Conservation (phyloP, 164 flowering plant genomes). For the Nymphaea thermarum region DNA sequence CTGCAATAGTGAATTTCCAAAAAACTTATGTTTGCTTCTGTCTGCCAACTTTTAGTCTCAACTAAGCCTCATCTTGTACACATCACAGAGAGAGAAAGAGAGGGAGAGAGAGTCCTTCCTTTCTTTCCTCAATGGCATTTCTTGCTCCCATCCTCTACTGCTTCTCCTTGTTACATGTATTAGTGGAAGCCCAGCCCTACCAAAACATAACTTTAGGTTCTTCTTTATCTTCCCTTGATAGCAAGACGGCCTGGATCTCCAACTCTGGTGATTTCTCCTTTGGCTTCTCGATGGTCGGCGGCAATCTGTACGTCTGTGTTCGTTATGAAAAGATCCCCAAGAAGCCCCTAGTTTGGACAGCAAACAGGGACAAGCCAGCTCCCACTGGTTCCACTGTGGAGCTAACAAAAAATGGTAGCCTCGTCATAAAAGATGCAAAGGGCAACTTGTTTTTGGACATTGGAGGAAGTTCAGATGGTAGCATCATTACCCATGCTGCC, state of each 20-base stretch:
- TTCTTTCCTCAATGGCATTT: no score
- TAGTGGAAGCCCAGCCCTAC: slow-evolving; percentile 10
- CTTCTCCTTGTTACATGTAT: not conserved
- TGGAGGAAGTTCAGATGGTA: not conserved
- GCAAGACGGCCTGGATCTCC: slow-evolving; percentile 18
- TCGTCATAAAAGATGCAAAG: slow-evolving; percentile 13
- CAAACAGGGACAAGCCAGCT: slow-evolving; percentile 8
- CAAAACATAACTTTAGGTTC: slow-evolving; percentile 18
- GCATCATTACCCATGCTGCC: slow-evolving; percentile 16
- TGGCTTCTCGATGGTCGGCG: slow-evolving; percentile 11
- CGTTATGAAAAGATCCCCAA: slow-evolving; percentile 27
- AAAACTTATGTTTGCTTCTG: no score
- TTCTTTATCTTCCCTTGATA: slow-evolving; percentile 13
- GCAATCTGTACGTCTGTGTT: slow-evolving; percentile 18
- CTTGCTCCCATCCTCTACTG: slow-evolving; percentile 4
- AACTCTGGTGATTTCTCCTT: slow-evolving; percentile 34
- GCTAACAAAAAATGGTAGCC: slow-evolving; percentile 15
- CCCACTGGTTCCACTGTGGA: slow-evolving; percentile 20
- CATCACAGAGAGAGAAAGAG: no score
- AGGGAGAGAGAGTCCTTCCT: no score
- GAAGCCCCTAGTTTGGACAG: slow-evolving; percentile 29
- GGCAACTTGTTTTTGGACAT: slow-evolving; percentile 15
- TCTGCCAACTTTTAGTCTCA: no score
- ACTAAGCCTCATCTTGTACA: no score
- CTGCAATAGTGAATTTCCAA: no score